Percentiles rank a stretch among this genome's conserved stretches.
phyloP scores from a whole-genome alignment of 257 asterid genomes.

The Cinchona pubescens region DNA sequence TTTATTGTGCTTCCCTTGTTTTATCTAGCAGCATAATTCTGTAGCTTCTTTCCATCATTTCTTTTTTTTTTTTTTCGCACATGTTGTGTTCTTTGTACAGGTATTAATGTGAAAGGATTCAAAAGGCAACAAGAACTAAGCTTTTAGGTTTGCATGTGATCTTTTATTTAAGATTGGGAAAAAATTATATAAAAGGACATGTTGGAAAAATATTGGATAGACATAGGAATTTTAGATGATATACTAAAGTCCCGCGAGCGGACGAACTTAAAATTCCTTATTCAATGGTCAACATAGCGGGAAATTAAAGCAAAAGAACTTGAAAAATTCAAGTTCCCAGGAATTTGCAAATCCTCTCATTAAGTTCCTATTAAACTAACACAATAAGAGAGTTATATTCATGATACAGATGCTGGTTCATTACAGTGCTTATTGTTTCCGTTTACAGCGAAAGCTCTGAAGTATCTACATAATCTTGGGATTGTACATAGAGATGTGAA shows the following conservation, averaged over 20 bases:
- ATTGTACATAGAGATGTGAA: slow-evolving; percentile 96
- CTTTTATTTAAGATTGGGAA: no score
- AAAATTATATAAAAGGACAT: no score
- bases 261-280: not conserved
- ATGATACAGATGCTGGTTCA: not conserved
- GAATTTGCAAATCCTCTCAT: not conserved
- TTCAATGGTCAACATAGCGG: not conserved
- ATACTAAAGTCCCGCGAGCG: not conserved
- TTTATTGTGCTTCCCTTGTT: not conserved
- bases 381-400: not conserved
- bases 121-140: not conserved
- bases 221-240: not conserved
- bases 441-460: slow-evolving; percentile 81
- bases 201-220: no score
- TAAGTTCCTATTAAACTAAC: not conserved
- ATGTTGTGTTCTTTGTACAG: not conserved
- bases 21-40: not conserved
- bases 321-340: not conserved
- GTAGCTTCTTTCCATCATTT: not conserved
- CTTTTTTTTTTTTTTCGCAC: no score
- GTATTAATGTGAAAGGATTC: not conserved
- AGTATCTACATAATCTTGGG: slow-evolving; percentile 85
- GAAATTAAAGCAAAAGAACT: not conserved
- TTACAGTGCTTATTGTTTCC: slow-evolving; percentile 31
- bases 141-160: no score